These are phyloP conservation scores for Fusarium redolens DNA, from an alignment of 2,329 filamentous ascomycete genomes.

Conservation along the genomic window DNA sequence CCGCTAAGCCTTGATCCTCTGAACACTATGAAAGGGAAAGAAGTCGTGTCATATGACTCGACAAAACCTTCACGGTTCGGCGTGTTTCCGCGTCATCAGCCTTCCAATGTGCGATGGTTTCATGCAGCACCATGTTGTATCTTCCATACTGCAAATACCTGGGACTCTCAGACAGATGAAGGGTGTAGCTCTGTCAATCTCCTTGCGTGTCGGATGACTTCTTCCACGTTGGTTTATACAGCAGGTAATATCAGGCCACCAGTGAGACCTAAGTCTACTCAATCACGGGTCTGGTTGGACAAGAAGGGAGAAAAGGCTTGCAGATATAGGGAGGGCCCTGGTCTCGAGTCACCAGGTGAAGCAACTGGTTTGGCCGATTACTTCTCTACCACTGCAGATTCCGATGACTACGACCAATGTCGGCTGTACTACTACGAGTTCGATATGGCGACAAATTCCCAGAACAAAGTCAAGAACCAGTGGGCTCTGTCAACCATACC, in stretches of 20 bases:
- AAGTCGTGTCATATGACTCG: slow-evolving; percentile 69
- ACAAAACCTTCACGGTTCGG: slow-evolving; percentile 71
- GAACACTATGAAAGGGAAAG: slow-evolving; percentile 67
- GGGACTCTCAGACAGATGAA: slow-evolving; percentile 58
- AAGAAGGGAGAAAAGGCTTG: background rate
- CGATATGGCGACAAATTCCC: slow-evolving; percentile 49
- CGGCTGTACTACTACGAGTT: slow-evolving; percentile 78
- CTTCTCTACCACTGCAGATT: slow-evolving; percentile 44
- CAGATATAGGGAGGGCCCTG: background rate
- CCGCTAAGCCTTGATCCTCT: slow-evolving; percentile 73
- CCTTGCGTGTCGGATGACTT: slow-evolving; percentile 74
- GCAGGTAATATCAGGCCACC: slow-evolving; percentile 67
- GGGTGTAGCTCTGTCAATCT: slow-evolving; percentile 63
- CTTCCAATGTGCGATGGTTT: slow-evolving; percentile 71
- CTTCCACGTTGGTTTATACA: slow-evolving; percentile 71
- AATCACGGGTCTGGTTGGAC: rapidly evolving
- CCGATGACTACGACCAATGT: slow-evolving; percentile 71
- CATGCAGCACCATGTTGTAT: slow-evolving; percentile 75
- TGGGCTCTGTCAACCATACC: slow-evolving; percentile 73
- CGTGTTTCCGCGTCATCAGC: slow-evolving; percentile 71
- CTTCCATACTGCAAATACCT: slow-evolving; percentile 78
- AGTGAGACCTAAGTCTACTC: rapidly evolving
- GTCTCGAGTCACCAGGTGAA: background rate
- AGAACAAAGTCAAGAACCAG: slow-evolving; percentile 65
- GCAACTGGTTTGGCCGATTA: rapidly evolving